Evolutionary conservation across 2,329 filamentous ascomycete genomes (phyloP).

Genomic region (Stagonosporopsis rhizophila): DNA sequence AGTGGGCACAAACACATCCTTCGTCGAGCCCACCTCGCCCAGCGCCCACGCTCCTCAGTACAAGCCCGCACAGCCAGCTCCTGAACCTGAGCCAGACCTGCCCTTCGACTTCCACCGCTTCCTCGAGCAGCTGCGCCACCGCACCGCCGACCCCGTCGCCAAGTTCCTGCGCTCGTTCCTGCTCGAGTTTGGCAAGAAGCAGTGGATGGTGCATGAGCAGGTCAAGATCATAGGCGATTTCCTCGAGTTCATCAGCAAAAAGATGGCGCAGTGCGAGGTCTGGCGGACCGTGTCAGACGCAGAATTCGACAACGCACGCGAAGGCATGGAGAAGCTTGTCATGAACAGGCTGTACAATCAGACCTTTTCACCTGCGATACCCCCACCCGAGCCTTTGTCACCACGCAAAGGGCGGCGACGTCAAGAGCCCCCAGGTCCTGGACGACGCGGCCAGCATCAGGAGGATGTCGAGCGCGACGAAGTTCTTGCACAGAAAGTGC

Average conservation of each 20-base stretch:
- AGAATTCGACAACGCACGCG: conserved; percentile 96
- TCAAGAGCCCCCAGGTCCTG: conserved; percentile 69
- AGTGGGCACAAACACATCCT: conserved; percentile 39
- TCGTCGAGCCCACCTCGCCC: conserved; percentile 43
- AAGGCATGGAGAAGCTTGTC: conserved; percentile 99
- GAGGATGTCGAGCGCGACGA: conserved; percentile 97
- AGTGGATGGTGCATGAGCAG: conserved; percentile 99
- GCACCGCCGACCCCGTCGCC: conserved; percentile 96
- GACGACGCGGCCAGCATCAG: conserved; percentile 93
- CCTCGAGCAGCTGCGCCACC: conserved; percentile 91
- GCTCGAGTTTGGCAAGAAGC: conserved; percentile 92
- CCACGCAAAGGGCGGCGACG: conserved; percentile 71
- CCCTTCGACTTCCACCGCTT: conserved; percentile 98
- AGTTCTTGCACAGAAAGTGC: conserved; percentile 93
- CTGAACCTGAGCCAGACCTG: conserved; percentile 74
- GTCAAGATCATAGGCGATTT: conserved; percentile 99
- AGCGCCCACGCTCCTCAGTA: conserved; percentile 57
- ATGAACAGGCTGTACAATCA: conserved; percentile 98
- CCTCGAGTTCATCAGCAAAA: conserved; percentile 93
- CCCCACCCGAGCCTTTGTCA: conserved; percentile 77
- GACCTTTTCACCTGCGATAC: conserved; percentile 94
- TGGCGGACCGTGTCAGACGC: conserved; percentile 96
- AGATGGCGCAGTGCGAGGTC: conserved; percentile 96
- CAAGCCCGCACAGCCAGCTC: conserved; percentile 63
- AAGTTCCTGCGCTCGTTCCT: conserved; percentile 95